Base-by-base conservation (phyloP, 1,284 basidiomycete species). In the Termitomyces sp. region DNA sequence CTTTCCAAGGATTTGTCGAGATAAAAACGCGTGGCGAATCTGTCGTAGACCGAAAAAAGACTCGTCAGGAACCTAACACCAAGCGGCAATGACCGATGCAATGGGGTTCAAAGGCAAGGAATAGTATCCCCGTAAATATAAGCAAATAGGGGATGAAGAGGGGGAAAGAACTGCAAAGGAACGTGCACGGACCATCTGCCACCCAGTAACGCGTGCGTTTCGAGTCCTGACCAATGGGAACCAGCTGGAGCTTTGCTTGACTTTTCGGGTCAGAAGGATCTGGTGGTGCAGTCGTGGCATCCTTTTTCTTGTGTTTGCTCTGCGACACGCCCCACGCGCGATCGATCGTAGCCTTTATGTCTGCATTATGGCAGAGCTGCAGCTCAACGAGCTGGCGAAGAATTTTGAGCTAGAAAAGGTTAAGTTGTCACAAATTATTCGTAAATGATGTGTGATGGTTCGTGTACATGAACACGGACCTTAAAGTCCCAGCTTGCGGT, bases 1-100 rank as follows among this genome's bases (percentile, higher is more conserved):
- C 83, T 73, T 90, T 92, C 90, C 89, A 92, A 31, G 89, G 89
- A 67, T 92, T 92, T 9, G 86, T 88, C 30, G 90, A 91, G 34
- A 80, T 71, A 65, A 89, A 92, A 54, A 91, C 72, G 58, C 89
- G 81, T 40, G 89, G 86, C 50, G 90, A 91, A 73, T 88, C 89
- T 92, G 66, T 64, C 66, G 63, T 66, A 12, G 21, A 51, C 38
- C 48, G 60, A 68, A 62, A 61, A 59, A 60, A 64, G 61, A 50
- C 48, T 57, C 55, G 65, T 59, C 55, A 67, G 58, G 57, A 55
- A 62, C 64, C 55, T 56, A 56, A 60, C 60, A 43, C 56, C 49
- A 56, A 61, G 59, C 65, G 65, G 66, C 67, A 67, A 67, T 67
- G 59, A 65, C 68, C 67, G 65, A 61, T 53, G 53, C 58, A 59